Conservation (phyloP, 2,329 filamentous ascomycete species). For the Cercospora beticola region DNA sequence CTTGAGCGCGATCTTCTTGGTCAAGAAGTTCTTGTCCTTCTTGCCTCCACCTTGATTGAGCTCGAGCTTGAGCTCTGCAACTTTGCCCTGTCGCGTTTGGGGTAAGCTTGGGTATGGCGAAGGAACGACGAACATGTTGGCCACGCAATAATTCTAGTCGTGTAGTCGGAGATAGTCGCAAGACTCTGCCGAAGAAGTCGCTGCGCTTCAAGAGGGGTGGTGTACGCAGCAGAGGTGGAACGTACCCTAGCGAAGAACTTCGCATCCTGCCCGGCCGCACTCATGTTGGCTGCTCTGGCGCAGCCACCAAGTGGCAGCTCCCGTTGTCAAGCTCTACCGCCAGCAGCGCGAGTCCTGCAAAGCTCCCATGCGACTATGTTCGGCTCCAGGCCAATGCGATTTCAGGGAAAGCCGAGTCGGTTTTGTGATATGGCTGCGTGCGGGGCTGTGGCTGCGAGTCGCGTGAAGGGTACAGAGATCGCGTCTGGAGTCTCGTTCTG, state of each 20-base stretch:
- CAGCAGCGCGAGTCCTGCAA: conserved; percentile 3
- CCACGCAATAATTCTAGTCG: neutral
- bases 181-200: neutral
- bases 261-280: conserved; percentile 81
- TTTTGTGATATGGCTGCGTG: conserved; percentile 14
- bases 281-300: conserved; percentile 49
- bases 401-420: conserved; percentile 2
- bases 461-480: neutral
- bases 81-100: conserved; percentile 77
- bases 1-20: conserved; percentile 97
- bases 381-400: conserved; percentile 17
- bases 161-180: neutral
- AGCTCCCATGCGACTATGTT: conserved; percentile 14
- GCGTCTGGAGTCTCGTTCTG: neutral
- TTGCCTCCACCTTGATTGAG: conserved; percentile 74
- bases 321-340: conserved; percentile 8
- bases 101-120: conserved; percentile 12
- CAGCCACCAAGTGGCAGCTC: neutral
- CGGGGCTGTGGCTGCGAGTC: conserved; percentile 10
- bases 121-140: conserved; percentile 16
- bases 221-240: conserved; percentile 31
- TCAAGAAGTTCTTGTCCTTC: conserved; percentile 94
- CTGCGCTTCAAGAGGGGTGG: neutral
- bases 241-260: conserved; percentile 98
- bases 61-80: conserved; percentile 92